Base-by-base conservation (phyloP, 805 yeast species). In the Torulaspora delbrueckii region DNA sequence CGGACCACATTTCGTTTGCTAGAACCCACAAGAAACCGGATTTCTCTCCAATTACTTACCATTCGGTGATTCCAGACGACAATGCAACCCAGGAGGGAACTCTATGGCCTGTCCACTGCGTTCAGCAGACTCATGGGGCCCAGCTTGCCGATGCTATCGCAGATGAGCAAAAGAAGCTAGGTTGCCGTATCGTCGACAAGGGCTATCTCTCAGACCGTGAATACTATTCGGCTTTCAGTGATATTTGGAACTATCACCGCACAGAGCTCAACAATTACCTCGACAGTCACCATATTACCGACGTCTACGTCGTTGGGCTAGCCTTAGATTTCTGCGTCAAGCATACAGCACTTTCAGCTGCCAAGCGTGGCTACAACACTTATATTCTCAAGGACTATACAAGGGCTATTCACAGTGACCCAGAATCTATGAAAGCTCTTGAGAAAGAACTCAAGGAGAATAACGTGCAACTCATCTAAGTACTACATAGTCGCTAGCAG, bases 71-170 rank as follows among this genome's bases (percentile, higher is more conserved):
- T 14, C 60, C 60, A 0, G 48, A 51, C 34, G 53, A 61, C 10
- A 58, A 60, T 10, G 50, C 67, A 30, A 55, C 49, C 3, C 81
- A 79, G 51, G 56, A 48, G 13, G 63, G 59, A 13, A 72, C 74
- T 0, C 71, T 88, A 3, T 90, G 97, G 97, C 97, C 98, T 0
- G 90, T 78, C 45, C 98, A 90, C 61, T 90, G 97, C 63, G 77
- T 90, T 12, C 90, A 86, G 57, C 72, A 74, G 42, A 72, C 89
- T 0, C 40, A 52, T 4, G 98, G 97, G 0, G 75, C 90, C 0
- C 71, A 74, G 30, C 70, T 88, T 43, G 63, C 67, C 31, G 55
- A 58, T 2, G 56, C 58, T 0, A 54, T 65, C 41, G 59, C 62
- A 10, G 55, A 55, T 27, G 56, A 72, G 35, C 67, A 69, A 47